Base-by-base conservation (phyloP, 306 rosid species). In the Castanopsis chinensis region DNA sequence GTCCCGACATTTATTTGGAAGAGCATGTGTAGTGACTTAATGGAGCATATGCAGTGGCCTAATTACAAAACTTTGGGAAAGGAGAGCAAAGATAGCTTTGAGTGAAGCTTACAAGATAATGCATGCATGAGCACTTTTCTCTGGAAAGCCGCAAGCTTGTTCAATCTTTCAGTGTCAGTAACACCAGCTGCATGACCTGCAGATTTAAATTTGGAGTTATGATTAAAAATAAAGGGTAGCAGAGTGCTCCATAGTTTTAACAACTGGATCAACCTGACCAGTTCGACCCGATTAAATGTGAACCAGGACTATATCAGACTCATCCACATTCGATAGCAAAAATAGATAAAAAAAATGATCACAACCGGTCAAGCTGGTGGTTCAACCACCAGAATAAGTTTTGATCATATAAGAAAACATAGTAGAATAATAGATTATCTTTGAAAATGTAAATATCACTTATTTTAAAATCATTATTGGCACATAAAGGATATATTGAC, bases 91-190 rank as follows among this genome's bases (percentile, higher is more conserved):
- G 51, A 19, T 33, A 45, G 19, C 45, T 20, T 19, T 41, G 35
- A 71, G 77, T 33, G 20, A 11, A 55, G 86, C 95, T 89, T 59
- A 92, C 97, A 91, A 67, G 89, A 87, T 27, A 95, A 83, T 4
- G 97, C 97, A 78, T 93, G 98, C 41, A 83, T 86, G 43, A 95
- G 92, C 80, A 97, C 98, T 78, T 91, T 91, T 74, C 85, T 88
- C 84, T 93, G 98, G 70, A 95, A 93, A 58, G 87, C 87, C 1
- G 98, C 98, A 72, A 95, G 99, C 88, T 87, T 95, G 86, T 89
- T 89, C 80, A 93, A 79, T 83, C 98, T 89, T 81, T 85, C 89
- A n/a, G 58, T 76, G 33, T 91, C 92, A 28, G 56, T 49, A 74
- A 68, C 85, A 28, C 63, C 57, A 2, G 80, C 28, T 21, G 60